Percentiles rank a stretch among this genome's conserved stretches.
Evolutionary conservation across 139 green algal genomes (phyloP).

Genomic region (Trebouxia sp.): DNA sequence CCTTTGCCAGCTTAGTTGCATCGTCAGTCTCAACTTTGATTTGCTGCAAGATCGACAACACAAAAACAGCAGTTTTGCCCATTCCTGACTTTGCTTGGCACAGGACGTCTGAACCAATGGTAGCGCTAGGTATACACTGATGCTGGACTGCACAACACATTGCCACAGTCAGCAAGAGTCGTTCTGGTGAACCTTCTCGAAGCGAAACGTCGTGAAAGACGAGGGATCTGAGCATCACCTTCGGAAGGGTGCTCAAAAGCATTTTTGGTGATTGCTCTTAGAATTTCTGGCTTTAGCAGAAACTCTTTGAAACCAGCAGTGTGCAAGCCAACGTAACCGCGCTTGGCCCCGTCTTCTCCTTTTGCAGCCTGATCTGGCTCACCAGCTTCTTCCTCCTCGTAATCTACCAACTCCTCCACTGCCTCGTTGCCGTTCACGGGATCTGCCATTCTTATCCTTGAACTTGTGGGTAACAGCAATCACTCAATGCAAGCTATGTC

Average conservation of each 20-base stretch:
- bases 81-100: conserved; percentile 99
- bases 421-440: conserved; percentile 30
- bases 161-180: not conserved
- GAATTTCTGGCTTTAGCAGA: conserved; percentile 93
- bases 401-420: conserved; percentile 85
- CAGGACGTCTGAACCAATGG: conserved; percentile 97
- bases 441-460: conserved; percentile 47
- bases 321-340: conserved; percentile 97
- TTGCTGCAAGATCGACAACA: conserved; percentile 98
- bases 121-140: conserved; percentile 98
- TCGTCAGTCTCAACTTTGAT: conserved; percentile 64
- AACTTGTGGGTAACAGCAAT: too few relatives aligned
- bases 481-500: too few relatives aligned
- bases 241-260: conserved; percentile 99
- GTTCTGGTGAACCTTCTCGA: too few relatives aligned
- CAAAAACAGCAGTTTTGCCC: conserved; percentile 99
- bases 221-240: conserved; percentile 59
- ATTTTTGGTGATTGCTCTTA: conserved; percentile 95
- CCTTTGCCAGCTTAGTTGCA: conserved; percentile 52
- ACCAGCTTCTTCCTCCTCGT: conserved; percentile 84
- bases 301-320: conserved; percentile 98
- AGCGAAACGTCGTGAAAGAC: too few relatives aligned
- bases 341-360: conserved; percentile 72
- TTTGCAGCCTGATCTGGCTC: conserved; percentile 57
- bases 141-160: conserved; percentile 89